Evolutionary conservation across 257 asterid species (phyloP).

Genomic region (Petunia axillaris): DNA sequence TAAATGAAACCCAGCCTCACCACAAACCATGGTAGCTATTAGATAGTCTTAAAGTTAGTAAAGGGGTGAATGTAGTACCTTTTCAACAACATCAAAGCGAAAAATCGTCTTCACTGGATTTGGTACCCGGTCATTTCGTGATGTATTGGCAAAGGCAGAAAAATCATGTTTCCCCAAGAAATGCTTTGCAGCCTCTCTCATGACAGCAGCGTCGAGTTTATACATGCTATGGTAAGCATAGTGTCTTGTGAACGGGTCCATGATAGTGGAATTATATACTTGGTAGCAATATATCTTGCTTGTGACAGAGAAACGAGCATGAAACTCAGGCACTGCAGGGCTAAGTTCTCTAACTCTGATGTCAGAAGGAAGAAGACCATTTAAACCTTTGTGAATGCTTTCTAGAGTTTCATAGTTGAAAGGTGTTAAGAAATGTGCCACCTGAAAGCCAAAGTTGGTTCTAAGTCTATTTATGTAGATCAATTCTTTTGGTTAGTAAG

Average conservation of each 20-base stretch:
- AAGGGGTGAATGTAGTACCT: constrained; percentile 44
- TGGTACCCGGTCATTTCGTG: constrained; percentile 66
- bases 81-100: constrained; percentile 72
- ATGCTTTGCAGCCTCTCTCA: constrained; percentile 77
- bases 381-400: constrained; percentile 67
- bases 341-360: constrained; percentile 80
- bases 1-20: background rate
- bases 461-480: constrained; percentile 23
- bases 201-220: constrained; percentile 61
- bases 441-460: constrained; percentile 49
- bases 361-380: constrained; percentile 79
- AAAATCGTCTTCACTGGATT: constrained; percentile 73
- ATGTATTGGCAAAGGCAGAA: constrained; percentile 80
- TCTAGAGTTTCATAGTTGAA: constrained; percentile 72
- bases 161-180: constrained; percentile 81
- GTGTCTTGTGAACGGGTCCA: constrained; percentile 87
- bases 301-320: constrained; percentile 88
- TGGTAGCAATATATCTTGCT: constrained; percentile 80
- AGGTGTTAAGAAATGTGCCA: constrained; percentile 84
- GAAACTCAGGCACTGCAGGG: constrained; percentile 74
- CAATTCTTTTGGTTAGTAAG: constrained; percentile 18
- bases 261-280: constrained; percentile 63
- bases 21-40: background rate
- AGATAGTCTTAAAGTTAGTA: constrained; percentile 6
- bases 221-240: constrained; percentile 70